phyloP scores from a whole-genome alignment of 2,329 filamentous ascomycete species.

The Lecanicillium sp. region DNA sequence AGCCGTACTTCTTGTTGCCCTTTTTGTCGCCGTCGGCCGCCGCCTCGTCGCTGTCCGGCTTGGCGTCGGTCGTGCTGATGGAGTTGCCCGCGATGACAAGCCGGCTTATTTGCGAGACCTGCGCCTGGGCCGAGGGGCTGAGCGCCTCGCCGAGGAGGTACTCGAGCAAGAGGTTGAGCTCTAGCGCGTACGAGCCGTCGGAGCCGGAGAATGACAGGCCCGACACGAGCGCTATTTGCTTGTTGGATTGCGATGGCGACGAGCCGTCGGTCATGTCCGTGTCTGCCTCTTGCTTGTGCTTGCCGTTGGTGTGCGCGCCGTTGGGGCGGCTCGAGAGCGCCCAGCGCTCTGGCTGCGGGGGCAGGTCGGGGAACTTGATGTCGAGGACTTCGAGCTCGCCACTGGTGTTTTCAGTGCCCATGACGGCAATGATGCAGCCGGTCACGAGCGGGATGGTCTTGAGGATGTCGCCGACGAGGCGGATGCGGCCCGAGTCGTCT shows the following conservation, averaged over 20 bases:
- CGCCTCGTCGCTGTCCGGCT: constrained; percentile 27
- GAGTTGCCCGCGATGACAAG: constrained; percentile 92
- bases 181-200: constrained; percentile 62
- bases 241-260: constrained; percentile 30
- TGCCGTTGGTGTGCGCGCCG: constrained; percentile 20
- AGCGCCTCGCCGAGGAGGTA: constrained; percentile 80
- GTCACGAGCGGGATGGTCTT: constrained; percentile 71
- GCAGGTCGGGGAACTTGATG: constrained; percentile 78
- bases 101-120: constrained; percentile 63
- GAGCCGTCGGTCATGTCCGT: constrained; percentile 49
- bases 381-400: constrained; percentile 92
- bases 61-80: constrained; percentile 56
- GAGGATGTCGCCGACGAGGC: constrained; percentile 65
- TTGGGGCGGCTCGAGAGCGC: constrained; percentile 47
- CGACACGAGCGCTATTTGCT: constrained; percentile 72
- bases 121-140: constrained; percentile 49
- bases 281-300: constrained; percentile 29
- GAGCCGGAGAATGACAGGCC: constrained; percentile 77
- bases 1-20: constrained; percentile 76
- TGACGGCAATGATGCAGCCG: constrained; percentile 85
- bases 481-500: constrained; percentile 86
- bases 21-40: constrained; percentile 31
- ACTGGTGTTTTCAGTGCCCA: constrained; percentile 87
- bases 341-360: constrained; percentile 77
- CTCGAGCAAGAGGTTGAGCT: constrained; percentile 72